Percentiles rank a stretch among this genome's conserved stretches.
These are phyloP conservation scores for Starmerella vitae DNA, from an alignment of 805 yeast species.

Conservation along the genomic window DNA sequence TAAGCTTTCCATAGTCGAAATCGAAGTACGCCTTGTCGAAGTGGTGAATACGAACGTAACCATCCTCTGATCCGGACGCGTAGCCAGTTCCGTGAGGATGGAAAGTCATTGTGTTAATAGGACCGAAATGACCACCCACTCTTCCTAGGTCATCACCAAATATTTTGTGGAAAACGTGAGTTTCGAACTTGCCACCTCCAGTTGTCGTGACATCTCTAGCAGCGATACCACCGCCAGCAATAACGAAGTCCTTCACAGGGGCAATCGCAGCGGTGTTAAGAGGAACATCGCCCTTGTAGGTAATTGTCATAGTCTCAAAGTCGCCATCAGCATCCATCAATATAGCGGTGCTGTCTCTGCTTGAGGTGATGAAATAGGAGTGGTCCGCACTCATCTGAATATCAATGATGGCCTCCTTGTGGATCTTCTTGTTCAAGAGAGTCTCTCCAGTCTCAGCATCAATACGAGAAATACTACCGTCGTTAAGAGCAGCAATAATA, in stretches of 20 bases:
- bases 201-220: conserved; percentile 98
- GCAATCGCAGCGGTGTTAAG: conserved; percentile 92
- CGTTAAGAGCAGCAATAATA: conserved; percentile 76
- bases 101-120: conserved; percentile 81
- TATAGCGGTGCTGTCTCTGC: conserved; percentile 78
- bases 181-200: conserved; percentile 92
- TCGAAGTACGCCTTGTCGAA: conserved; percentile 89
- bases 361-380: conserved; percentile 81
- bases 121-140: conserved; percentile 98
- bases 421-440: conserved; percentile 45
- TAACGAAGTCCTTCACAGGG: conserved; percentile 79
- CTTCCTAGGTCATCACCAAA: conserved; percentile 94
- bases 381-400: conserved; percentile 77
- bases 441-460: conserved; percentile 65
- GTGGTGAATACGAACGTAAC: conserved; percentile 84
- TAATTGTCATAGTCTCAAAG: conserved; percentile 49
- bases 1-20: conserved; percentile 66
- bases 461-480: conserved; percentile 72
- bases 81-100: conserved; percentile 89
- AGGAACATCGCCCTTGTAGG: conserved; percentile 78
- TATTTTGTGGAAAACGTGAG: conserved; percentile 87
- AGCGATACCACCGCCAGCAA: conserved; percentile 98
- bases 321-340: conserved; percentile 60
- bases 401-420: conserved; percentile 67
- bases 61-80: conserved; percentile 98